phyloP scores from a whole-genome alignment of 805 yeast genomes.

The Myxozyma mucilagina region DNA sequence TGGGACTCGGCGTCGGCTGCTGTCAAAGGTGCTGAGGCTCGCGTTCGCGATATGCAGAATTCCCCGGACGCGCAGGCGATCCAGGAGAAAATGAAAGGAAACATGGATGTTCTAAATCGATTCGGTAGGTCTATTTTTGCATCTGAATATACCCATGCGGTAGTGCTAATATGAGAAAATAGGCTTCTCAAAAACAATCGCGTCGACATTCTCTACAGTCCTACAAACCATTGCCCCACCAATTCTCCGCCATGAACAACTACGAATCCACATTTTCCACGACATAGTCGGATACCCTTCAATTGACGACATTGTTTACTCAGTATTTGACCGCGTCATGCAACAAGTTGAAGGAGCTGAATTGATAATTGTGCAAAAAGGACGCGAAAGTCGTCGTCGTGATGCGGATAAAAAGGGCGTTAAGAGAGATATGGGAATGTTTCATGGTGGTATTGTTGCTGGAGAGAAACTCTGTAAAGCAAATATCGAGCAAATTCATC shows the following conservation, averaged over 20 bases:
- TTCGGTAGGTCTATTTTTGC: constrained; percentile 8
- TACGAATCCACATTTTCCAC: constrained; percentile 47
- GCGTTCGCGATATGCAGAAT: constrained; percentile 43
- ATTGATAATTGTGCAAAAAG: constrained; percentile 53
- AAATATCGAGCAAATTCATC: constrained; percentile 56
- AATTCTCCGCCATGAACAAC: constrained; percentile 47
- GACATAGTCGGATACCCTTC: constrained; percentile 49
- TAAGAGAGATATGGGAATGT: constrained; percentile 60
- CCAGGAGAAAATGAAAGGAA: constrained; percentile 35
- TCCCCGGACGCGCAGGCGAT: constrained; percentile 34
- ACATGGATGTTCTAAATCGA: constrained; percentile 21
- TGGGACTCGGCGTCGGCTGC: constrained; percentile 47
- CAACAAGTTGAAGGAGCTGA: constrained; percentile 70
- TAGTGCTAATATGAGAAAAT: constrained; percentile 25
- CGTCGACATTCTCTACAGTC: constrained; percentile 43
- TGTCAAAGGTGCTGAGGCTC: constrained; percentile 46
- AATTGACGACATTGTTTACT: constrained; percentile 52
- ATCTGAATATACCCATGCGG: background rate
- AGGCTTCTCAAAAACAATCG: constrained; percentile 36
- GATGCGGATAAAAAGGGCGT: constrained; percentile 39
- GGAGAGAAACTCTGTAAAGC: constrained; percentile 89
- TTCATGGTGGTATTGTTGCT: constrained; percentile 73
- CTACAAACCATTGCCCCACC: constrained; percentile 49
- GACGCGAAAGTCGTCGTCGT: constrained; percentile 43
- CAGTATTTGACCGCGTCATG: constrained; percentile 56